A percentile compares a stretch with the other conserved stretches of the same genome.
phyloP scores from a whole-genome alignment of 139 green algal species.

The Closterium sp. region DNA sequence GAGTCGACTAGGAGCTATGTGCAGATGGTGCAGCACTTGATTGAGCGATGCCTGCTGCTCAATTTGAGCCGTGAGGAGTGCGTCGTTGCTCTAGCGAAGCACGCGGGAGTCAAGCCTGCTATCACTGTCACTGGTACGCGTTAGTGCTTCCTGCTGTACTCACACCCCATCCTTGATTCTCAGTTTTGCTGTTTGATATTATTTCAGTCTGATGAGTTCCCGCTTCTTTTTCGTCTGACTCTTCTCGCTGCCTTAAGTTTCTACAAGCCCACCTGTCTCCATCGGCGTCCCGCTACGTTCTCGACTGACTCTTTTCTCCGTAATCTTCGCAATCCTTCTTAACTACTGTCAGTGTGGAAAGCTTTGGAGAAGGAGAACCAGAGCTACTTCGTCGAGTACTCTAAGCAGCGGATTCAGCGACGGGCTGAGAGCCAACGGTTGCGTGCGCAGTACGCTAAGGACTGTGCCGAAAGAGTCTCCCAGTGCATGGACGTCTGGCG shows the following conservation, averaged over 20 bases:
- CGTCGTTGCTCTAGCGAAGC: slow-evolving; percentile 29
- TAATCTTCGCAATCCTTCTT: not conserved
- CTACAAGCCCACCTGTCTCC: not conserved
- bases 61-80: slow-evolving; percentile 45
- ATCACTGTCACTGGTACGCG: slow-evolving; percentile 37
- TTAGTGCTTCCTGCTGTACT: not conserved
- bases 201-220: not conserved
- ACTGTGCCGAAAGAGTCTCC: slow-evolving; percentile 5
- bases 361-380: slow-evolving; percentile 50
- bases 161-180: not conserved
- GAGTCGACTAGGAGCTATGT: not conserved
- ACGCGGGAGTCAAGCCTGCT: slow-evolving; percentile 44
- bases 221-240: not conserved
- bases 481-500: slow-evolving; percentile 9
- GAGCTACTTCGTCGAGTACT: slow-evolving; percentile 45
- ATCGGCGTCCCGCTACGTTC: not conserved
- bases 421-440: slow-evolving; percentile 6
- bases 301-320: not conserved
- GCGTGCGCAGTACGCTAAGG: not conserved
- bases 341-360: slow-evolving; percentile 31
- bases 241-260: not conserved
- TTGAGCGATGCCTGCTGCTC: slow-evolving; percentile 42
- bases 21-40: slow-evolving; percentile 42
- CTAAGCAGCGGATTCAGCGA: slow-evolving; percentile 15
- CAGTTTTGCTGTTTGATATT: not conserved